A percentile compares a stretch with the other conserved stretches of the same genome.
Conservation (phyloP, 208 protist genomes). For the Leishmania guyanensis region DNA sequence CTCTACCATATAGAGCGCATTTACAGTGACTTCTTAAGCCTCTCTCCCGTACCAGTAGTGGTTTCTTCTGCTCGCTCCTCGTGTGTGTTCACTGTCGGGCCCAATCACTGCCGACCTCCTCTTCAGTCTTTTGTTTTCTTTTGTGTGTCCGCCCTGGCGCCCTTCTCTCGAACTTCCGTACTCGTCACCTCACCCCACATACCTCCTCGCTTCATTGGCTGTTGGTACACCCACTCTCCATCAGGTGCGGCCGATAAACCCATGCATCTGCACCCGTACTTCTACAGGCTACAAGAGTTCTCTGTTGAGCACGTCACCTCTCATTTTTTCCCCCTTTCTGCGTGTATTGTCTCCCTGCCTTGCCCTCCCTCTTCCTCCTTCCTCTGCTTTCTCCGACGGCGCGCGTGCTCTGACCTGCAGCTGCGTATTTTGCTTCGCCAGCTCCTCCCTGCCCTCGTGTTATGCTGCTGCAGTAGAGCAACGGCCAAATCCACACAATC, state of each 20-base stretch:
- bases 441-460: background rate
- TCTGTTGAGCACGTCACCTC: background rate
- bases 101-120: background rate
- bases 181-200: background rate
- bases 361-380: slow-evolving; percentile 16
- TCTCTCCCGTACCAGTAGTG: background rate
- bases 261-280: background rate
- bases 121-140: background rate
- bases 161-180: background rate
- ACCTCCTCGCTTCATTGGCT: background rate
- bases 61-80: background rate
- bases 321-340: background rate
- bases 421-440: background rate
- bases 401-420: background rate
- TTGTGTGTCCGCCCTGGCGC: background rate
- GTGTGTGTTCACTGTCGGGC: background rate
- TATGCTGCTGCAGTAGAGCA: background rate
- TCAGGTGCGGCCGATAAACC: background rate
- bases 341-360: slow-evolving; percentile 8
- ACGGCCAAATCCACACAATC: background rate
- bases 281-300: background rate
- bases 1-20: background rate
- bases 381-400: background rate
- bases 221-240: background rate
- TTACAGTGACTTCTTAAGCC: background rate